Evolutionary conservation across 352 stramenopile species (phyloP), one percentile per base, ranked within the genome.

Genomic region (Phytophthora vignae): DNA sequence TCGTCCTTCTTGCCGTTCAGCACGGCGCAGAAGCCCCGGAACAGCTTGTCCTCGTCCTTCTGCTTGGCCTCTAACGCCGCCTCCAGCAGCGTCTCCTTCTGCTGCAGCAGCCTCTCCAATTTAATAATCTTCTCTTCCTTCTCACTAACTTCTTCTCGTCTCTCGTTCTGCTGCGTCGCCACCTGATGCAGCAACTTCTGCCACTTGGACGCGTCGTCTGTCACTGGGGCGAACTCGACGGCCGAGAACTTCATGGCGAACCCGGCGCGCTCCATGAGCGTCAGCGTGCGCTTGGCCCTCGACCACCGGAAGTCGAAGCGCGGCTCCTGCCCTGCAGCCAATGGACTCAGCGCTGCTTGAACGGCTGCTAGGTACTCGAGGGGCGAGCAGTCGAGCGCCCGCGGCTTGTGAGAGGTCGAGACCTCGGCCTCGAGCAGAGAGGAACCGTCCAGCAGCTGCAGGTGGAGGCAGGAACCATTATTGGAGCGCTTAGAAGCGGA

Each of bases 1-100:
- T 85, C 79, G n/a, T 88, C 79, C 62, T 91, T 91, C 74, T 91
- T 90, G 17, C 77, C 72, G 38, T 90, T 89, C 53, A 91, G 53
- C 33, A 90, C 79, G 4, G 71, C 71, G 22, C 79, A 88, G 48
- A 88, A 91, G 9, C 79, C 79, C 6, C 60, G 44, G 19, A 90
- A 75, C 14, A 89, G 55, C 48, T 74, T 25, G 36, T 91, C 69
- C 46, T 91, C 79, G 6, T 72, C 44, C 21, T 61, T 61, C 54
- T 91, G 83, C 64, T 90, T 90, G 21, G 74, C 72, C 6, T 25
- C 19, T 42, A 91, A 19, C 29, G 79, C 77, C 9, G 56, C 66
- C 27, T 87, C 81, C 57, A 91, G 69, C 27, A 88, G 25, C 15
- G 31, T 44, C 49, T 91, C 83, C 60, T 91, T 91, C 50, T 73